Evolutionary conservation across 148 eudicot species (phyloP), one percentile per base, ranked within the genome.

Genomic region (Euryodendron excelsum): DNA sequence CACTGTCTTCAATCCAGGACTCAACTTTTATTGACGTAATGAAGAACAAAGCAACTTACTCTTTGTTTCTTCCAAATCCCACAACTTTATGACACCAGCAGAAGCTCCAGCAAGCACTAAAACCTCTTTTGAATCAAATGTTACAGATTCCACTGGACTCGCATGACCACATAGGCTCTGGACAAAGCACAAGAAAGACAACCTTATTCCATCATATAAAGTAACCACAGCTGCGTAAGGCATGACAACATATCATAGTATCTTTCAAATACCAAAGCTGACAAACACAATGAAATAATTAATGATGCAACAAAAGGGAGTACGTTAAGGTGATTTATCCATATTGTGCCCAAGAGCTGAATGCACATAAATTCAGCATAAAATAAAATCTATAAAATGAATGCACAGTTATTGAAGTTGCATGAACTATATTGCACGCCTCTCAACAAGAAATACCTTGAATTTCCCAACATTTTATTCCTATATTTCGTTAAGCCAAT

Each of bases 161-260:
- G 91, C 86, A 80, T 96, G 99, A 69, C 99, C 99, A 84, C 92
- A 89, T 50, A 96, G 78, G 89, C 95, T 93, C 99, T 96, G 94
- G 64, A 85, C 70, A 72, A 39, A 27, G 56, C 77, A 78, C 76
- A 73, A 74, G 63, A 80, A 36, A 64, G 63, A 74, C 27, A 64
- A 60, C 13, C 59, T 48, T 5, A 72, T 65, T 75, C 25, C 25
- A 77, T 77, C 73, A 58, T 69, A 52, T 11, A 1, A 31, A 74
- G 36, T 60, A 69, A 63, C 18, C 1, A 28, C 39, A n/a, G 9
- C 47, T 44, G 11, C 45, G 17, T 65, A 55, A 39, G 61, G 15
- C 30, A 56, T 60, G 68, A n/a, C 41, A 64, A 75, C 47, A 44
- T 27, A 37, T 33, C 44, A 69, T 76, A 72, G 17, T 20, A 21